Evolutionary conservation across 305 asterid species (phyloP).

Genomic region (Solanum hybrid): DNA sequence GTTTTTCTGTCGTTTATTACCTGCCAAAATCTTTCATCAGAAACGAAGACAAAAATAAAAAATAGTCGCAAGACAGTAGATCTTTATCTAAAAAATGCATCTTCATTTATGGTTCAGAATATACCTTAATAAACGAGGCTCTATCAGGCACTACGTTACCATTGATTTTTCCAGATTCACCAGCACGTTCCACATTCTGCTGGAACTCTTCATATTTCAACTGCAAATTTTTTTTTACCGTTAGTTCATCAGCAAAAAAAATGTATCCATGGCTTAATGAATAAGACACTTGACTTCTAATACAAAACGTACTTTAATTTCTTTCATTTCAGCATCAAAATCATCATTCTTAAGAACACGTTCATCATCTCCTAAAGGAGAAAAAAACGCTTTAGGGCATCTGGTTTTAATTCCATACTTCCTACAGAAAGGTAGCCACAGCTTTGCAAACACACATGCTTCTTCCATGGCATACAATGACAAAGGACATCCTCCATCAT

Average conservation of each 20-base stretch:
- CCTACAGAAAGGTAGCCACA: constrained; percentile 49
- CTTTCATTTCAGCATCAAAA: constrained; percentile 20
- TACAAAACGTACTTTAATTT: constrained; percentile 3
- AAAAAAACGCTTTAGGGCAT: constrained; percentile 42
- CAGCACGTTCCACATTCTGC: constrained; percentile 15
- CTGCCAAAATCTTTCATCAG: neutral
- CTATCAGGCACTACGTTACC: constrained; percentile 27
- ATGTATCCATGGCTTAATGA: too few species aligned
- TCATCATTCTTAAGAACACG: constrained; percentile 14
- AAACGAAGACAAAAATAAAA: neutral
- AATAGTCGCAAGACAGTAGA: neutral
- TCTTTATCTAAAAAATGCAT: neutral
- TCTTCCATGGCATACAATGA: constrained; percentile 32
- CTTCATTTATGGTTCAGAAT: neutral
- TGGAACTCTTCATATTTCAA: constrained; percentile 22
- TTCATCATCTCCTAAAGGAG: constrained; percentile 20
- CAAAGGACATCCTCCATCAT: constrained; percentile 50
- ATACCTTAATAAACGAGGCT: constrained; percentile 35
- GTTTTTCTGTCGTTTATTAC: neutral
- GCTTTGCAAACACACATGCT: constrained; percentile 37
- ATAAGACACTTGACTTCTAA: neutral
- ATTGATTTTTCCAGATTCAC: constrained; percentile 19
- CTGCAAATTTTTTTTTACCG: constrained; percentile 14
- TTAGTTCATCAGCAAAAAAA: neutral
- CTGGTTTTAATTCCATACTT: constrained; percentile 30